Evolutionary conservation across 2,329 filamentous ascomycete species (phyloP).

Genomic region (Diaporthe citri): DNA sequence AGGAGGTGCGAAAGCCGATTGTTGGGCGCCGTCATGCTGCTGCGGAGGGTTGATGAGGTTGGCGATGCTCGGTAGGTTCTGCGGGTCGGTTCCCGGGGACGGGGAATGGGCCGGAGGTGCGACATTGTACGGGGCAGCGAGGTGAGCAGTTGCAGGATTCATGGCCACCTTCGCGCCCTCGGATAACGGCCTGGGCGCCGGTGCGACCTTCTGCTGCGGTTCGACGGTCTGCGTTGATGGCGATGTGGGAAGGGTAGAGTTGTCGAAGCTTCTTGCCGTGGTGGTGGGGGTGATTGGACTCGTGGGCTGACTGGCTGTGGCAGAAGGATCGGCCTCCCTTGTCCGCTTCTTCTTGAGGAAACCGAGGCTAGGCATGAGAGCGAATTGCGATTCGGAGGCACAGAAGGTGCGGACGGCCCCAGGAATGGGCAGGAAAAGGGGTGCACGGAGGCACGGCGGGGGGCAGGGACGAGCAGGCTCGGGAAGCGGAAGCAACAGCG

Average conservation of each 20-base stretch:
- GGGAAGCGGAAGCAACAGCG: slow-evolving; percentile 35
- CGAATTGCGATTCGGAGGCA: slow-evolving; percentile 37
- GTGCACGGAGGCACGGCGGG: slow-evolving; percentile 36
- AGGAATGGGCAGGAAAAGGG: slow-evolving; percentile 37
- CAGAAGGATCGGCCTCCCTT: slow-evolving; percentile 81
- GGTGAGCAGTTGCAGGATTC: slow-evolving; percentile 46
- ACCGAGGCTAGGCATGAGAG: slow-evolving; percentile 89
- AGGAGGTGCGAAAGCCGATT: slow-evolving; percentile 40
- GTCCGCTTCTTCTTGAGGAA: slow-evolving; percentile 99
- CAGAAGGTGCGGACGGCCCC: slow-evolving; percentile 36
- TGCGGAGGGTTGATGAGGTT: slow-evolving; percentile 80
- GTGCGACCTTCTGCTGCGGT: slow-evolving; percentile 50
- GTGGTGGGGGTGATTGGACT: slow-evolving; percentile 71
- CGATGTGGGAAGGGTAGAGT: slow-evolving; percentile 54
- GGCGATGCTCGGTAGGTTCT: slow-evolving; percentile 81
- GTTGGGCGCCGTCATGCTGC: slow-evolving; percentile 60
- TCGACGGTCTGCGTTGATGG: slow-evolving; percentile 45
- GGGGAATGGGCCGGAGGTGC: slow-evolving; percentile 47
- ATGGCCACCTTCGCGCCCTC: slow-evolving; percentile 47
- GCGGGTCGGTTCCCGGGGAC: slow-evolving; percentile 64
- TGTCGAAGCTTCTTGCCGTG: slow-evolving; percentile 64
- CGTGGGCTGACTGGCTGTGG: slow-evolving; percentile 74
- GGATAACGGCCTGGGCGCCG: slow-evolving; percentile 48
- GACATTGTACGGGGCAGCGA: slow-evolving; percentile 42
- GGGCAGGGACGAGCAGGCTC: slow-evolving; percentile 38